Evolutionary conservation across 768 basidiomycete genomes (phyloP), one percentile per base, ranked within the genome.

Genomic region (Coprinopsis cinerea): DNA sequence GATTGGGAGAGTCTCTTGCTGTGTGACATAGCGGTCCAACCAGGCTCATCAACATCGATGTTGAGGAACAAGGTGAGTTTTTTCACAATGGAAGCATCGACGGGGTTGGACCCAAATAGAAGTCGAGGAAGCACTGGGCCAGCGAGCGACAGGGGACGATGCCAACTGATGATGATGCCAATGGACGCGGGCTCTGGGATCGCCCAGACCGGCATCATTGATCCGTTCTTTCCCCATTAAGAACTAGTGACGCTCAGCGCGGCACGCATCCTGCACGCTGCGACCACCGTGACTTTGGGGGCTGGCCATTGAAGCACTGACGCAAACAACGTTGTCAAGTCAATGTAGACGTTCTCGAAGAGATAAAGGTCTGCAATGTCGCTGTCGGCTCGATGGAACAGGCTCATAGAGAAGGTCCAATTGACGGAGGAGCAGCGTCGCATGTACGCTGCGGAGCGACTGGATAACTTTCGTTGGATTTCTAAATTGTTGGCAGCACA

Each of bases 401-500:
- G 11, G 6, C 36, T 39, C 10, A 39, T 11, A 18, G 10, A 39
- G 17, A 45, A 46, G 17, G 25, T 51, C 14, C 42, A 43, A 9
- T 59, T 74, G 40, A 71, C 72, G 2, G 67, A 71, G 32, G 67
- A 69, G 32, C 74, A 78, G 54, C 64, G 66, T 54, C 63, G 58
- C 45, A 74, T 79, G 72, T 81, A 82, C 57, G 64, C 73, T 10
- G 61, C 72, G 15, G 81, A 82, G 60, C 73, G 70, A 53, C 61
- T 71, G 37, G 66, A 68, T 39, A 82, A 83, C 59, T 83, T 83
- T 56, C 75, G 81, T 14, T 75, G 68, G 66, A 73, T 81, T 46
- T 68, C 72, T 46, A 72, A 71, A 57, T 42, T 79, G 4, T 56
- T 77, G 2, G 77, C 77, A 9, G 70, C 72, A 6, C 67, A 66